These are phyloP conservation scores for Rhizoctonia solani DNA, from an alignment of 1,284 basidiomycete genomes.

Conservation along the genomic window DNA sequence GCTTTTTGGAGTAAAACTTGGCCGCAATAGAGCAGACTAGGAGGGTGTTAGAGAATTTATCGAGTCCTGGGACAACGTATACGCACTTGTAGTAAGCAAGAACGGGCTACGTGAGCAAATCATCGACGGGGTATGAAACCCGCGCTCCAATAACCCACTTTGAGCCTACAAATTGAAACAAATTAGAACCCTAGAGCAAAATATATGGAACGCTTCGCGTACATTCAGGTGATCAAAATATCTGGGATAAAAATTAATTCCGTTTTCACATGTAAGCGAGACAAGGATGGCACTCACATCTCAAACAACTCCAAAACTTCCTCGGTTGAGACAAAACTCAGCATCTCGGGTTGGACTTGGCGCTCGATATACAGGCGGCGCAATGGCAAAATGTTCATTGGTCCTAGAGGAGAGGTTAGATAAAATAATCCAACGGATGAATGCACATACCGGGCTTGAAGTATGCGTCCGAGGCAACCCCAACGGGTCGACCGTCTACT, in stretches of 20 bases:
- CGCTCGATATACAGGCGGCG: slow-evolving; percentile 87
- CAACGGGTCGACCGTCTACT: slow-evolving; percentile 42
- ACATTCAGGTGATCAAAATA: slow-evolving; percentile 80
- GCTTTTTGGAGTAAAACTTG: slow-evolving; percentile 83
- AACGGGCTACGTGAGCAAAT: slow-evolving; percentile 93
- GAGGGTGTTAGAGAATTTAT: slow-evolving; percentile 33
- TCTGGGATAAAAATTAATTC: slow-evolving; percentile 48
- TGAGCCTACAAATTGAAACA: slow-evolving; percentile 59
- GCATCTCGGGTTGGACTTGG: slow-evolving; percentile 86
- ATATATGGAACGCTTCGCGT: slow-evolving; percentile 40
- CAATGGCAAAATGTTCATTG: slow-evolving; percentile 84
- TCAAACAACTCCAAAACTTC: slow-evolving; percentile 90
- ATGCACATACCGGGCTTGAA: slow-evolving; percentile 81
- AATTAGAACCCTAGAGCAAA: not conserved
- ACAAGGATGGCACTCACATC: slow-evolving; percentile 66
- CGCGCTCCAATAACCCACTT: slow-evolving; percentile 72
- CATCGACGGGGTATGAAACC: slow-evolving; percentile 89
- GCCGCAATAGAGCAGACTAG: slow-evolving; percentile 91
- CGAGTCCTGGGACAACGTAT: not conserved
- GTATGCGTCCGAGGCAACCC: slow-evolving; percentile 63
- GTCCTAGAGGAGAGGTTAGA: slow-evolving; percentile 54
- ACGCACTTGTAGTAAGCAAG: slow-evolving; percentile 86
- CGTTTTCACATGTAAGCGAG: slow-evolving; percentile 36
- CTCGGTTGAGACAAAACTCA: slow-evolving; percentile 79
- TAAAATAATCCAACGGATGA: slow-evolving; percentile 19